Base-by-base conservation (phyloP, 768 basidiomycete genomes). In the Mycena indigotica region DNA sequence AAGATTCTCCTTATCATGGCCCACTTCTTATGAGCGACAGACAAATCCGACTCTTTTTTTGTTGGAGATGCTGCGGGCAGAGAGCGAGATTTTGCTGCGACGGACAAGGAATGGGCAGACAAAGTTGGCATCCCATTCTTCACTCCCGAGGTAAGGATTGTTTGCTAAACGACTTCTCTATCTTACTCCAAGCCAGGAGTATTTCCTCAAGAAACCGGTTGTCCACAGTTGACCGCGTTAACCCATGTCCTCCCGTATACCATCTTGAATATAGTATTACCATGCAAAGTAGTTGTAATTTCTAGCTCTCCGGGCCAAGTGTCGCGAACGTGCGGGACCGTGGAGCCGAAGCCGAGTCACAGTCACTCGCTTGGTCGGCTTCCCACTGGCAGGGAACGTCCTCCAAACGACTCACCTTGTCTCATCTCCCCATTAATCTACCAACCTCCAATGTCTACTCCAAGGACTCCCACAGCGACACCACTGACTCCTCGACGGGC, bases 51-150 rank as follows among this genome's bases (percentile, higher is more conserved):
- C 1, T 80, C 84, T 0, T 84, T 84, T 61, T 88, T 81, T 61
- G 82, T 89, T 10, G 87, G 87, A 1, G 87, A 89, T 61, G 87
- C 87, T 1, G 87, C 88, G 4, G 87, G 88, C 6, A 77, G 87
- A 56, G 46, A 29, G 8, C 29, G 21, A 6, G 88, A 89, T 70
- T 84, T 84, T 61, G 77, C 81, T 8, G 80, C 80, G 52, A 82
- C 82, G 1, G 87, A 89, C 67, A 73, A 80, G 50, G 84, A 87
- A 63, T 86, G 82, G 71, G 86, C 87, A 2, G 63, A 81, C 1
- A 88, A 88, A 54, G 66, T 80, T 5, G 84, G 76, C 1, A 61
- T 89, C 1, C 73, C 69, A 19, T 89, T 89, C 66, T 74, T 75
- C 41, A 88, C 87, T 1, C 87, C 87, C 8, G 88, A 89, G 76